phyloP scores from a whole-genome alignment of 371 early-diverging fungal species.

The Coemansia sp. region DNA sequence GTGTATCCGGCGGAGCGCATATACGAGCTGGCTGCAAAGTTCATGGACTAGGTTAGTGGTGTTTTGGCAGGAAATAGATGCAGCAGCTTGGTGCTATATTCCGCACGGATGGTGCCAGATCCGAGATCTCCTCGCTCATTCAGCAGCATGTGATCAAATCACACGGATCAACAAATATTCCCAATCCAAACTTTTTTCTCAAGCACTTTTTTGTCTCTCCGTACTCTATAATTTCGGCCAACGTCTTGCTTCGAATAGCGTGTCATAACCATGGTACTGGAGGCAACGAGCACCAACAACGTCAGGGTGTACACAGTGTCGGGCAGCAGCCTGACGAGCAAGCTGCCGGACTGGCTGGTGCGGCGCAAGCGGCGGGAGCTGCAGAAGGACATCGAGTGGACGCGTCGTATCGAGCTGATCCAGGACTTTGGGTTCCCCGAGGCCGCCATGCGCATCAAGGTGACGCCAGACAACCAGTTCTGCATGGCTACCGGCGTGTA shows the following conservation, averaged over 20 bases:
- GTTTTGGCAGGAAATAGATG: no score
- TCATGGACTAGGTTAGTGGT: constrained; percentile 12
- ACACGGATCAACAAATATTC: no score
- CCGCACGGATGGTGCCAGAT: no score
- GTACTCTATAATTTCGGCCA: no score
- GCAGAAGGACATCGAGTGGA: constrained; percentile 86
- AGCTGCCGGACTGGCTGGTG: constrained; percentile 94
- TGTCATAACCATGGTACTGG: constrained; percentile 61
- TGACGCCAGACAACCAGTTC: constrained; percentile 83
- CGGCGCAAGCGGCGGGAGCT: constrained; percentile 78
- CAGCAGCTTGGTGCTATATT: no score
- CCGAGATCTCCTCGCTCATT: no score
- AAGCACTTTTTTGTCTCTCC: no score
- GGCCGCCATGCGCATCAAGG: constrained; percentile 82
- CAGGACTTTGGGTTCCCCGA: constrained; percentile 99
- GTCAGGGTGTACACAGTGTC: constrained; percentile 93
- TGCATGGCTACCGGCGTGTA: constrained; percentile 97
- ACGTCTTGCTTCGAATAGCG: no score
- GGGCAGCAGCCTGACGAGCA: constrained; percentile 70
- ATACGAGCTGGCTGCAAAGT: constrained; percentile 41
- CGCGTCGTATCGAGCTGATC: constrained; percentile 87
- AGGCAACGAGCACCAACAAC: constrained; percentile 80
- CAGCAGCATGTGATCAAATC: no score
- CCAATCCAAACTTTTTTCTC: no score
- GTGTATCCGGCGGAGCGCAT: constrained; percentile 68